phyloP scores from a whole-genome alignment of 129 eudicot genomes.

The Escallonia rubra region DNA sequence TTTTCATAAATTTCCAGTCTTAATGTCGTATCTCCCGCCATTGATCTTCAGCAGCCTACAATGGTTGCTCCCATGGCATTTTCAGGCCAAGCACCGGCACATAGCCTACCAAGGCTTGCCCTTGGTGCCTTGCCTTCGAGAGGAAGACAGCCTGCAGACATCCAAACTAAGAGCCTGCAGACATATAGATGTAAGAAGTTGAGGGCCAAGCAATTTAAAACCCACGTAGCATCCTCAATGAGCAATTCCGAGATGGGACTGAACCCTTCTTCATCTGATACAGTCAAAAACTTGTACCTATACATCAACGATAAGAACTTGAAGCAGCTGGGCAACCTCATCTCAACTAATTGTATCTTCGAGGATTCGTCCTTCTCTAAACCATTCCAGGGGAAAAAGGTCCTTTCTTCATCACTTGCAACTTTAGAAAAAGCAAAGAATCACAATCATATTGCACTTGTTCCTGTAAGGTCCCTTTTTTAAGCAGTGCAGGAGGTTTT shows the following conservation, averaged over 20 bases:
- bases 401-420: background rate
- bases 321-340: conserved; percentile 35
- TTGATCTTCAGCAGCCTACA: background rate
- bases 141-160: background rate
- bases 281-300: conserved; percentile 48
- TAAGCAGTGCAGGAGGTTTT: conserved; percentile 53
- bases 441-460: too few relatives aligned
- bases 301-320: conserved; percentile 54
- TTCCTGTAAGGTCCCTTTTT: background rate
- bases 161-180: conserved; percentile 4
- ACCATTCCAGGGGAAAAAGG: conserved; percentile 78
- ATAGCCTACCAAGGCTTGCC: background rate
- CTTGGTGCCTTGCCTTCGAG: conserved; percentile 1
- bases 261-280: conserved; percentile 42
- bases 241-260: conserved; percentile 8
- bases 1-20: background rate
- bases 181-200: conserved; percentile 4
- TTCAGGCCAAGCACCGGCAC: conserved; percentile 5
- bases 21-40: background rate
- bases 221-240: conserved; percentile 17
- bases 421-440: background rate
- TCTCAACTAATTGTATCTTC: conserved; percentile 53
- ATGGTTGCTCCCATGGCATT: conserved; percentile 28
- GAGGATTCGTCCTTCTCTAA: conserved; percentile 66
- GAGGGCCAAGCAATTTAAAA: background rate